phyloP scores from a whole-genome alignment of 2,329 filamentous ascomycete species.

The Botrytis deweyae region DNA sequence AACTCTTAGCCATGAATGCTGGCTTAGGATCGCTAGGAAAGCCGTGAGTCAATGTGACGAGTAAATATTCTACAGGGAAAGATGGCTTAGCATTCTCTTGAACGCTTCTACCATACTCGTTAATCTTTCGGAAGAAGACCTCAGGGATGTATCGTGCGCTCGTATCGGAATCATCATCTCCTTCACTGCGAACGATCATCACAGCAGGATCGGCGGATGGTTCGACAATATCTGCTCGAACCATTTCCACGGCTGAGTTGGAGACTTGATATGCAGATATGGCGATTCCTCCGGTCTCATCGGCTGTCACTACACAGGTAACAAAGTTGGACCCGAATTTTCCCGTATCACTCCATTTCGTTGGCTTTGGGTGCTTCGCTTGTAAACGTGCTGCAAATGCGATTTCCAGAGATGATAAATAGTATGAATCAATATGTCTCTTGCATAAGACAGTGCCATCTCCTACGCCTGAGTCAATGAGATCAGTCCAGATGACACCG shows the following conservation, averaged over 20 bases:
- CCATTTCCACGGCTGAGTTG: conserved; percentile 96
- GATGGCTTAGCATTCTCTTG: conserved; percentile 96
- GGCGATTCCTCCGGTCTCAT: conserved; percentile 82
- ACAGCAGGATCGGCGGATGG: conserved; percentile 88
- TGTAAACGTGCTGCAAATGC: conserved; percentile 86
- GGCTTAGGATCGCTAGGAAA: conserved; percentile 82
- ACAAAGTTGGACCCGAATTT: conserved; percentile 95
- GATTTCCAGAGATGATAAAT: conserved; percentile 87
- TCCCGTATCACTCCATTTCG: conserved; percentile 96
- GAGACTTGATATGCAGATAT: conserved; percentile 94
- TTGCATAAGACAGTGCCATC: conserved; percentile 92
- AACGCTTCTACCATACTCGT: conserved; percentile 94
- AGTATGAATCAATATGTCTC: conserved; percentile 89
- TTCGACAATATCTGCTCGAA: conserved; percentile 89
- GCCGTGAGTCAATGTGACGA: conserved; percentile 93
- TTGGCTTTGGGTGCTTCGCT: conserved; percentile 81
- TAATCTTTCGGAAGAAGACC: conserved; percentile 92
- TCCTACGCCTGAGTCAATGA: conserved; percentile 75
- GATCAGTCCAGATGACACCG: conserved; percentile 92
- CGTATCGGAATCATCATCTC: conserved; percentile 67
- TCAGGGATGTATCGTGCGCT: conserved; percentile 90
- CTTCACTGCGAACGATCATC: conserved; percentile 92
- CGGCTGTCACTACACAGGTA: conserved; percentile 92
- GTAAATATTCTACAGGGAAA: conserved; percentile 94
- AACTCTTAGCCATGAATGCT: conserved; percentile 63